phyloP scores from a whole-genome alignment of 306 rosid species.

The Vigna unguiculata region DNA sequence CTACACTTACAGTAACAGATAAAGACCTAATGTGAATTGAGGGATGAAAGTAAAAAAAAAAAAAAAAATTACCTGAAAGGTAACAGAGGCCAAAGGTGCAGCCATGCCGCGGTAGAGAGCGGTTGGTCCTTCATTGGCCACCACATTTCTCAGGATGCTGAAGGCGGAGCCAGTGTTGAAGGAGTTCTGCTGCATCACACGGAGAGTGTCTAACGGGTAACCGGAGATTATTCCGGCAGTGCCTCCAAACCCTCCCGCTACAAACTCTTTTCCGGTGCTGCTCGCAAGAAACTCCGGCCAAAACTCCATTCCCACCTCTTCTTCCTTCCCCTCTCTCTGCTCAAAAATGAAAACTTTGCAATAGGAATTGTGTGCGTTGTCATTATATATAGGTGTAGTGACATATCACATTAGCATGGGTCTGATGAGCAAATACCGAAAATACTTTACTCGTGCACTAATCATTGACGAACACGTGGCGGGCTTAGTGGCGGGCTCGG shows the following conservation, averaged over 20 bases:
- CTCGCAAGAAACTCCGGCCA: conserved; percentile 84
- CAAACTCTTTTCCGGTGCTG: conserved; percentile 86
- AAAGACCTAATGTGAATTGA: too few relatives aligned
- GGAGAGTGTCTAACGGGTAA: conserved; percentile 40
- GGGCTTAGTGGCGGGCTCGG: neutral
- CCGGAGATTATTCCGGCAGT: conserved; percentile 64
- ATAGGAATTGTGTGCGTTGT: neutral
- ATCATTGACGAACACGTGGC: neutral
- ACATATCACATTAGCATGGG: neutral
- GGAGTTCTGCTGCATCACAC: conserved; percentile 36
- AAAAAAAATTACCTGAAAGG: conserved; percentile 27
- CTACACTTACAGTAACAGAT: neutral
- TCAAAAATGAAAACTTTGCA: too few relatives aligned
- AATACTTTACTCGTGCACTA: neutral
- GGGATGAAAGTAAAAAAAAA: neutral
- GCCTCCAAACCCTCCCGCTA: conserved; percentile 93
- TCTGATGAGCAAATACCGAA: neutral
- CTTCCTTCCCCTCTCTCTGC: neutral
- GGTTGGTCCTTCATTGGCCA: conserved; percentile 30
- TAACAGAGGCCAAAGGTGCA: conserved; percentile 42
- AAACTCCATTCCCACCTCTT: conserved; percentile 59
- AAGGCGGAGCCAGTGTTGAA: conserved; percentile 18
- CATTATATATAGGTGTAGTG: neutral
- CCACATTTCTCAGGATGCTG: conserved; percentile 20
- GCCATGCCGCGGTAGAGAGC: conserved; percentile 45